These are phyloP conservation scores for Epicoccum nigrum DNA, from an alignment of 2,329 filamentous ascomycete species.

Conservation along the genomic window DNA sequence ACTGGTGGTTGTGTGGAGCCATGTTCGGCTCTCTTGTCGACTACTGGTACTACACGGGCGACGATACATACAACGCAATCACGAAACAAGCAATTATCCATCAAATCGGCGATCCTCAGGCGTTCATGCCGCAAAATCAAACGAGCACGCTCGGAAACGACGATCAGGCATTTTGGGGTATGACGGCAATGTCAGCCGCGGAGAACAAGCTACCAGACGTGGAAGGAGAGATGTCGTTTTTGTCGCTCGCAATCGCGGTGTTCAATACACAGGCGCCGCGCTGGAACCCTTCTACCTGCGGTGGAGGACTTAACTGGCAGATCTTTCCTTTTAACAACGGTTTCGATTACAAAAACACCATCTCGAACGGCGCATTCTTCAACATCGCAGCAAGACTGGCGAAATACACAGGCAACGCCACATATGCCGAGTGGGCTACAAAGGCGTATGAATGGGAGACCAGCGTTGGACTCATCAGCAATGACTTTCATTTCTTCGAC, in stretches of 20 bases:
- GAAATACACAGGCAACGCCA: conserved; percentile 66
- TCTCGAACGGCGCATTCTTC: conserved; percentile 79
- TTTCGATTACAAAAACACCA: conserved; percentile 78
- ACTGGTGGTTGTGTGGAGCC: conserved; percentile 50
- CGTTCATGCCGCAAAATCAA: conserved; percentile 79
- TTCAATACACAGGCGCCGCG: conserved; percentile 71
- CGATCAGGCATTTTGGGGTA: conserved; percentile 74
- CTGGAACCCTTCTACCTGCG: conserved; percentile 71
- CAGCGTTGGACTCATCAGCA: conserved; percentile 56
- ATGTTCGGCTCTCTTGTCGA: conserved; percentile 46
- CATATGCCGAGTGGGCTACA: conserved; percentile 63
- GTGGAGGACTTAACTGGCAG: conserved; percentile 73
- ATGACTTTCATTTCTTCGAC: conserved; percentile 52
- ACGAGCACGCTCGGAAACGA: conserved; percentile 69
- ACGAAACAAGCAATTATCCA: conserved; percentile 65
- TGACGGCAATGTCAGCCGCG: conserved; percentile 68
- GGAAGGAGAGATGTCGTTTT: conserved; percentile 60
- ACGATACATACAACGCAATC: conserved; percentile 43
- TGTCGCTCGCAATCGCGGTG: conserved; percentile 70
- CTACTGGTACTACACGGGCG: conserved; percentile 48
- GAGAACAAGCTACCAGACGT: conserved; percentile 65
- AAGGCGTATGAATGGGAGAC: conserved; percentile 63
- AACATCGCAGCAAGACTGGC: conserved; percentile 76
- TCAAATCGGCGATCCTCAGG: conserved; percentile 69
- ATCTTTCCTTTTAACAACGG: conserved; percentile 77